phyloP scores from a whole-genome alignment of 805 yeast species.

The Starmerella tilneyi region DNA sequence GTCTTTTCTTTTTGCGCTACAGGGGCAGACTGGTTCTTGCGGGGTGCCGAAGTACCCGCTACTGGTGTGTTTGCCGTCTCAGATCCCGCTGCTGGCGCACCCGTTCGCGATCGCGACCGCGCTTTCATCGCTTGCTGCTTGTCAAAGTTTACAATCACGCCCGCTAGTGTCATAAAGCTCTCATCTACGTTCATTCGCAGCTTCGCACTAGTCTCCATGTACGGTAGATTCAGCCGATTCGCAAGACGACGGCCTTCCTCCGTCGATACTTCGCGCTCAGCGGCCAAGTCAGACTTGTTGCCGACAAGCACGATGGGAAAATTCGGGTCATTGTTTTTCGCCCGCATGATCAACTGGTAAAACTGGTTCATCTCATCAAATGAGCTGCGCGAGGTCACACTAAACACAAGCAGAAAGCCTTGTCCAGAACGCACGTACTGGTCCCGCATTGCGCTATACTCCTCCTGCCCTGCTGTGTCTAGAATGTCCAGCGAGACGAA shows the following conservation, averaged over 20 bases:
- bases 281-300: slow-evolving; percentile 70
- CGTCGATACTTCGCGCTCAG: slow-evolving; percentile 64
- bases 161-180: slow-evolving; percentile 50
- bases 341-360: slow-evolving; percentile 66
- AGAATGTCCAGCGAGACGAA: slow-evolving; percentile 73
- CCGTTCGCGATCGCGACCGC: slow-evolving; percentile 13
- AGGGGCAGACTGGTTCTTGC: slow-evolving; percentile 4
- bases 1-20: slow-evolving; percentile 13
- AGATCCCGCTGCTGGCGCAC: slow-evolving; percentile 4
- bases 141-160: slow-evolving; percentile 26
- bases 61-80: background rate
- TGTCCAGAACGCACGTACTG: slow-evolving; percentile 95
- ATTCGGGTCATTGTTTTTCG: slow-evolving; percentile 36
- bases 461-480: slow-evolving; percentile 98
- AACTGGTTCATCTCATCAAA: slow-evolving; percentile 77
- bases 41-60: slow-evolving; percentile 5
- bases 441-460: slow-evolving; percentile 85
- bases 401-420: slow-evolving; percentile 80
- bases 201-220: slow-evolving; percentile 89
- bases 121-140: slow-evolving; percentile 17
- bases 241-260: slow-evolving; percentile 81
- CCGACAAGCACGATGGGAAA: slow-evolving; percentile 86
- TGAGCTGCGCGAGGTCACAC: slow-evolving; percentile 70
- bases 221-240: slow-evolving; percentile 48
- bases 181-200: slow-evolving; percentile 82